These are phyloP conservation scores for Trichocomaceae sp. DNA, from an alignment of 2,329 filamentous ascomycete genomes.

Conservation along the genomic window DNA sequence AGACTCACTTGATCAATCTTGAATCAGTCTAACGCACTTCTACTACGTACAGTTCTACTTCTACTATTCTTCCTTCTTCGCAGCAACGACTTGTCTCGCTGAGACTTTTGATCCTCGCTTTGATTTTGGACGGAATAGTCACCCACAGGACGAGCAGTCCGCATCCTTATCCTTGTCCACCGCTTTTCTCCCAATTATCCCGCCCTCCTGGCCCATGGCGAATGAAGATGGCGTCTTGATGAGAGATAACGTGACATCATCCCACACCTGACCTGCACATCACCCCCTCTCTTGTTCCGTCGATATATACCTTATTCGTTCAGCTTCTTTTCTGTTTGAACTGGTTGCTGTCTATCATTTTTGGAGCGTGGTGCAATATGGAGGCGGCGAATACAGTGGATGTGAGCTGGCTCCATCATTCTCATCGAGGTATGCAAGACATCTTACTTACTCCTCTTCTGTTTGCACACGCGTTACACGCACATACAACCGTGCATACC, in stretches of 20 bases:
- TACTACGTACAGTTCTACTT: too few relatives aligned
- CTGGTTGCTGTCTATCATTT: not conserved
- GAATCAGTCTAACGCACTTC: too few relatives aligned
- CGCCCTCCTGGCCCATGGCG: slow-evolving; percentile 2
- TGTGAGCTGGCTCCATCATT: slow-evolving; percentile 85
- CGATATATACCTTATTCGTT: too few relatives aligned
- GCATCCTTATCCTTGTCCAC: not conserved
- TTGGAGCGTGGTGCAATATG: slow-evolving; percentile 45
- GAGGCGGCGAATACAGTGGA: slow-evolving; percentile 76
- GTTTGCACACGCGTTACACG: not conserved
- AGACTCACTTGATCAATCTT: too few relatives aligned
- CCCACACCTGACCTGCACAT: slow-evolving; percentile 7
- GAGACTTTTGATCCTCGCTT: not conserved
- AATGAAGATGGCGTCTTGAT: slow-evolving; percentile 9
- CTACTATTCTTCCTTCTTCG: not conserved
- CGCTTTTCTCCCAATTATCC: not conserved
- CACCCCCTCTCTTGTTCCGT: not conserved
- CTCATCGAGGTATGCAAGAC: slow-evolving; percentile 63
- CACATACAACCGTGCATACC: not conserved
- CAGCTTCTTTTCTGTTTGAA: not conserved
- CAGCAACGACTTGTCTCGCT: too few relatives aligned
- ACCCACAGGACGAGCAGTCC: not conserved
- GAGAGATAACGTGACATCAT: slow-evolving; percentile 15
- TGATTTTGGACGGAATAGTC: not conserved
- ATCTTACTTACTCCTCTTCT: not conserved